A percentile compares a stretch with the other conserved stretches of the same genome.
Conservation (phyloP, 441 rosid genomes). For the Syzygium malaccense region DNA sequence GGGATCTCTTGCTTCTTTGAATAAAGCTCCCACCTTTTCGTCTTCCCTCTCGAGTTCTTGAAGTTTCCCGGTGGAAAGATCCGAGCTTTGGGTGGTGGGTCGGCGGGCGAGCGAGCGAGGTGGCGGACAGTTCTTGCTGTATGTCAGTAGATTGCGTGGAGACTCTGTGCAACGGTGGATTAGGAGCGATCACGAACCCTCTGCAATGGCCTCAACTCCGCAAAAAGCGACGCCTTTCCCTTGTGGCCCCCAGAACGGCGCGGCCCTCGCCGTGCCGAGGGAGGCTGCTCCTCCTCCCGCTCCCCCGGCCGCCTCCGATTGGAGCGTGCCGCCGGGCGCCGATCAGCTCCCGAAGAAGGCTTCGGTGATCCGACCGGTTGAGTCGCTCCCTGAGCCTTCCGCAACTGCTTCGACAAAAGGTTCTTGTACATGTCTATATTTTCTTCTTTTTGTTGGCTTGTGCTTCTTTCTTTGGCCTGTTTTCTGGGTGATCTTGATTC, state of each 20-base stretch:
- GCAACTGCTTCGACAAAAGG: conserved; percentile 53
- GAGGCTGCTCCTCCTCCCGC: conserved; percentile 11
- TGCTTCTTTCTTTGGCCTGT: background rate
- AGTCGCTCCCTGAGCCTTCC: conserved; percentile 45
- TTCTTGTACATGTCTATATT: background rate
- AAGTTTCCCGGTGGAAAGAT: background rate
- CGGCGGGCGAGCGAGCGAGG: conserved; percentile 16
- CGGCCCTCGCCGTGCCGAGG: conserved; percentile 4
- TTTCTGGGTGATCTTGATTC: background rate
- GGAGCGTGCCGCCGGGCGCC: conserved; percentile 6
- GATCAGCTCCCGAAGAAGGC: conserved; percentile 27
- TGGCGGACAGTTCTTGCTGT: conserved; percentile 50
- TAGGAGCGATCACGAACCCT: conserved; percentile 80
- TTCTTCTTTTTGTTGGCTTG: background rate
- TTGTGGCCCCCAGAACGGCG: background rate
- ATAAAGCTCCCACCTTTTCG: background rate
- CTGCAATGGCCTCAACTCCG: conserved; percentile 97
- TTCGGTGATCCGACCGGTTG: conserved; percentile 49
- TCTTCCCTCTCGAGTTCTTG: background rate
- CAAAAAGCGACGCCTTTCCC: conserved; percentile 68
- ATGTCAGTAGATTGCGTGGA: conserved; percentile 83
- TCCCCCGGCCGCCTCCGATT: conserved; percentile 6
- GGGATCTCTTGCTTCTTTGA: background rate
- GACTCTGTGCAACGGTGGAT: conserved; percentile 52
- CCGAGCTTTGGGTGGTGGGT: background rate